Percentiles rank a stretch among this genome's conserved stretches.
These are phyloP conservation scores for Nemania sp. DNA, from an alignment of 2,329 filamentous ascomycete species.

Conservation along the genomic window DNA sequence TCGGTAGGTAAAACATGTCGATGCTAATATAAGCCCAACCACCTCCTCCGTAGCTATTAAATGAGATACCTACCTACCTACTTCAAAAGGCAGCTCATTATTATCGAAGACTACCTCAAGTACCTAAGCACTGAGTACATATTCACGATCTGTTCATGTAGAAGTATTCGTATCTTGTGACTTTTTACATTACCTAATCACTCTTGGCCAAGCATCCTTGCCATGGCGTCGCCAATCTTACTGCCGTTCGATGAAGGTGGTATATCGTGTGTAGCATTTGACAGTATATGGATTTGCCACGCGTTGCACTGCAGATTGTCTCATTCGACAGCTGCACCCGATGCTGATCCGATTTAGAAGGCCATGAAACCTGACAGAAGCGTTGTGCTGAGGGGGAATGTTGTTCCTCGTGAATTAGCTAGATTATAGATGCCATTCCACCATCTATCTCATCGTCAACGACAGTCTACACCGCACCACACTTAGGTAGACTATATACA, in stretches of 20 bases:
- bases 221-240: background rate
- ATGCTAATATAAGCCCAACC: constrained; percentile 21
- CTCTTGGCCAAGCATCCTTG: background rate
- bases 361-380: background rate
- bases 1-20: constrained; percentile 15
- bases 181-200: background rate
- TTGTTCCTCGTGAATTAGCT: constrained; percentile 6
- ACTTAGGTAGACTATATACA: too few species aligned
- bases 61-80: background rate
- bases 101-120: too few species aligned
- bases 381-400: background rate
- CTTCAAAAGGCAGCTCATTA: background rate
- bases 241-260: background rate
- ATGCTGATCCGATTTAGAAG: too few species aligned
- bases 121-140: too few species aligned
- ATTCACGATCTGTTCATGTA: constrained; percentile 5
- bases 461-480: too few species aligned
- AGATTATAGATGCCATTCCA: background rate
- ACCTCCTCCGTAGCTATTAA: constrained; percentile 6
- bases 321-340: too few species aligned
- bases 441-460: too few species aligned
- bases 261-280: constrained; percentile 2
- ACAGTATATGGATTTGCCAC: too few species aligned
- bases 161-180: background rate
- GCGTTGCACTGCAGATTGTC: too few species aligned